Evolutionary conservation across 2,329 filamentous ascomycete species (phyloP).

Genomic region (Xylaria sp.): DNA sequence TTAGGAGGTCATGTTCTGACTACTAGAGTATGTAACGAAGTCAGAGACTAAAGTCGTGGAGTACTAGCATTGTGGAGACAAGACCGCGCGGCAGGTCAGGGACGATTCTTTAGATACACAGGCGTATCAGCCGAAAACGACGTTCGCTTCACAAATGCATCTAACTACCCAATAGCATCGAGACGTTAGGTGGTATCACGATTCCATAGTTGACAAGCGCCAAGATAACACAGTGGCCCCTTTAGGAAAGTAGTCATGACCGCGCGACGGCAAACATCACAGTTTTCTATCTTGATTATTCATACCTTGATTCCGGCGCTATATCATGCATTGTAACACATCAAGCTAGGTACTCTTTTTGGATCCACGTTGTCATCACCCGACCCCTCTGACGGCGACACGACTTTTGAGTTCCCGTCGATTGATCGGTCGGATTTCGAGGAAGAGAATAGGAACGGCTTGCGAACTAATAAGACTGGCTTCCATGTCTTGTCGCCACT

Average conservation of each 20-base stretch:
- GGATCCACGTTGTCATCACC: slow-evolving; percentile 24
- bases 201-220: not conserved
- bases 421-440: not conserved
- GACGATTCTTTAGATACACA: slow-evolving; percentile 4
- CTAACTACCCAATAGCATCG: not conserved
- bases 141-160: not conserved
- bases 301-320: slow-evolving; percentile 13
- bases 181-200: slow-evolving; percentile 21
- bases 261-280: slow-evolving; percentile 2
- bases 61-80: slow-evolving; percentile 9
- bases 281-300: slow-evolving; percentile 10
- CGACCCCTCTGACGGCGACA: slow-evolving; percentile 9
- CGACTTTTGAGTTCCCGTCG: not conserved
- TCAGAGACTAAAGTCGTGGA: not conserved
- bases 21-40: not conserved
- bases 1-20: not conserved
- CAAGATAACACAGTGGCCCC: slow-evolving; percentile 15
- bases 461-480: not conserved
- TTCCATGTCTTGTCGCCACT: slow-evolving; percentile 2
- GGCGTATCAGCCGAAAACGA: not conserved
- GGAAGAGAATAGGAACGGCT: not conserved
- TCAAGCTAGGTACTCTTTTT: slow-evolving; percentile 2
- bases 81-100: slow-evolving; percentile 10
- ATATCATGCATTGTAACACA: slow-evolving; percentile 31
- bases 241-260: slow-evolving; percentile 30